phyloP scores from a whole-genome alignment of 495 filamentous ascomycete species.

The Hypoxylon lienhwacheense region DNA sequence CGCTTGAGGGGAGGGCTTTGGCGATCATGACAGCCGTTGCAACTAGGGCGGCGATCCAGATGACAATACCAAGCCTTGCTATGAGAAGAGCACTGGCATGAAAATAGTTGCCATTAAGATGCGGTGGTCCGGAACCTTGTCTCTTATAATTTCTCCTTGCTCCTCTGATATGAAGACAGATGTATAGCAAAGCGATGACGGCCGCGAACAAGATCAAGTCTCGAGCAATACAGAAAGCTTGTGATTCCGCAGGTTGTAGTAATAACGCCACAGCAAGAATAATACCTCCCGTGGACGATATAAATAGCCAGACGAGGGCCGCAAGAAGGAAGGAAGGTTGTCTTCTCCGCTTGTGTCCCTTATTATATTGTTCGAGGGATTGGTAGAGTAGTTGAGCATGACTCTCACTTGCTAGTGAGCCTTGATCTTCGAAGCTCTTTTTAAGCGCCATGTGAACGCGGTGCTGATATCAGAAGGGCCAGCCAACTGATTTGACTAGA shows the following conservation, averaged over 20 bases:
- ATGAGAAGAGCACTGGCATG: conserved; percentile 39
- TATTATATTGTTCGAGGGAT: conserved; percentile 36
- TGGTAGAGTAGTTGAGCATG: conserved; percentile 31
- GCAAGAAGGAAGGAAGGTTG: conserved; percentile 33
- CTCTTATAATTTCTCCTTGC: conserved; percentile 26
- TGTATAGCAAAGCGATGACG: conserved; percentile 30
- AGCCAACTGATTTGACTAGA: conserved; percentile 12
- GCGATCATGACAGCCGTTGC: conserved; percentile 32
- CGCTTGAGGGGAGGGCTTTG: conserved; percentile 12
- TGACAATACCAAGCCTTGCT: conserved; percentile 32
- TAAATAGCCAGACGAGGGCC: conserved; percentile 31
- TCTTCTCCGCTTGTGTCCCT: conserved; percentile 17
- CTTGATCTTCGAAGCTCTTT: conserved; percentile 12
- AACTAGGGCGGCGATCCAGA: conserved; percentile 33
- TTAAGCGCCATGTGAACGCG: conserved; percentile 29
- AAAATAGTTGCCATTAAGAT: conserved; percentile 32
- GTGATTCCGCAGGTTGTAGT: conserved; percentile 21
- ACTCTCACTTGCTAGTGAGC: conserved; percentile 2
- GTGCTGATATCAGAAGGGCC: conserved; percentile 19
- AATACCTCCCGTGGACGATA: conserved; percentile 30
- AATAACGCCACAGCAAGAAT: conserved; percentile 27
- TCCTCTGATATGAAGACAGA: conserved; percentile 34
- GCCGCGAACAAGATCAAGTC: conserved; percentile 35
- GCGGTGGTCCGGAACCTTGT: conserved; percentile 24
- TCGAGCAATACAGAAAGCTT: conserved; percentile 28